Evolutionary conservation across 441 rosid species (phyloP).

Genomic region (Corymbia calophylla): DNA sequence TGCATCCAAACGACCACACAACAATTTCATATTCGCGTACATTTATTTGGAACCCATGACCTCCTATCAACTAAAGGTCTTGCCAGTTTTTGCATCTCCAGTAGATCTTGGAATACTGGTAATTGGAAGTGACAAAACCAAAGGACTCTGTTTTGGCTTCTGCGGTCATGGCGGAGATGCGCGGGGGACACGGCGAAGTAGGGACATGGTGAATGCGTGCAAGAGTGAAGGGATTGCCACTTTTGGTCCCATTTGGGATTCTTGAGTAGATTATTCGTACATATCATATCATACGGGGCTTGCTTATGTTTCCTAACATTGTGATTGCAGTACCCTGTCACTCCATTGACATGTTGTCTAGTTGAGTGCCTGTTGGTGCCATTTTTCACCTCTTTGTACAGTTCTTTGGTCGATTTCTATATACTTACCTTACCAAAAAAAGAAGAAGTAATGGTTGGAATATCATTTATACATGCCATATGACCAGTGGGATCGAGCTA

Average conservation of each 20-base stretch:
- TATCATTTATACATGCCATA: background rate
- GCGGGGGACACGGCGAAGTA: constrained; percentile 51
- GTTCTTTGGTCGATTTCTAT: no score
- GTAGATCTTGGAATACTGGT: background rate
- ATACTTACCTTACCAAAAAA: no score
- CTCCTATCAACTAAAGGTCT: background rate
- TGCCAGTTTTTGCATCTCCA: background rate
- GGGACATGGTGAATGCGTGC: constrained; percentile 58
- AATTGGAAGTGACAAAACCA: background rate
- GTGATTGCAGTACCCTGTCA: no score
- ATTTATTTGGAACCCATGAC: background rate
- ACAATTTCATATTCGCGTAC: background rate
- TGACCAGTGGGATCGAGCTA: background rate
- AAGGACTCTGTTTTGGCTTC: constrained; percentile 3
- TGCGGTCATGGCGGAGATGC: constrained; percentile 64
- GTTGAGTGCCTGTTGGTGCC: no score
- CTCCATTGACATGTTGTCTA: no score
- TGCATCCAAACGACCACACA: background rate
- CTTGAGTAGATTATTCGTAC: constrained; percentile 10
- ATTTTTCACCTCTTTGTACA: no score
- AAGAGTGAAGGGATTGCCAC: constrained; percentile 47
- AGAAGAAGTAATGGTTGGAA: background rate
- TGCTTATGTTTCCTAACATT: no score
- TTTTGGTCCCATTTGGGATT: constrained; percentile 84
- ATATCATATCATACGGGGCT: no score